Conservation (phyloP, 2,329 filamentous ascomycete genomes). For the Falciphora oryzae region DNA sequence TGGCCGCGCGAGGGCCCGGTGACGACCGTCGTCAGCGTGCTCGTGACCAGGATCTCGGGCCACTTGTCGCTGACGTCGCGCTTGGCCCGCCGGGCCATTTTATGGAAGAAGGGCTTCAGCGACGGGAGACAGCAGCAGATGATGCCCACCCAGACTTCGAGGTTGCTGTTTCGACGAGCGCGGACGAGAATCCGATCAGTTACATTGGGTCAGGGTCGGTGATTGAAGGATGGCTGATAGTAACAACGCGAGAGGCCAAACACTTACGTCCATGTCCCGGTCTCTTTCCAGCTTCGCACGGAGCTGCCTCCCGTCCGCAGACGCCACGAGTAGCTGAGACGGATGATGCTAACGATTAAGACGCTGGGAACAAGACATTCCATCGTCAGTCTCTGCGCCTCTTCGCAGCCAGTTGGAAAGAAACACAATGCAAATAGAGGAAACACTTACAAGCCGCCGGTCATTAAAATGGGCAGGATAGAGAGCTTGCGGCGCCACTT, state of each 20-base stretch:
- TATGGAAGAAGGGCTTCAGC: constrained; percentile 25
- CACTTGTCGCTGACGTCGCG: too few relatives aligned
- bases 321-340: not conserved
- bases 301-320: not conserved
- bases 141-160: constrained; percentile 4
- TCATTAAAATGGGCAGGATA: not conserved
- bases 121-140: constrained; percentile 4
- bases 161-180: not conserved
- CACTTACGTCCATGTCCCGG: too few relatives aligned
- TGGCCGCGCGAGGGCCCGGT: too few relatives aligned
- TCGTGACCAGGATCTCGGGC: too few relatives aligned
- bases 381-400: not conserved
- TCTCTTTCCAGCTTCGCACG: too few relatives aligned
- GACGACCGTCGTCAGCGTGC: too few relatives aligned
- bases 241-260: not conserved
- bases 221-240: not conserved
- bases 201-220: not conserved
- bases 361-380: not conserved
- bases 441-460: constrained; percentile 4
- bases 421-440: too few relatives aligned
- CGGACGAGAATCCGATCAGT: not conserved
- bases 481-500: not conserved
- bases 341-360: not conserved
- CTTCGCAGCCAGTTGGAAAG: not conserved
- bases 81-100: too few relatives aligned